Percentiles rank a stretch among this genome's conserved stretches.
Evolutionary conservation across 257 asterid species (phyloP).

Genomic region (Scutellaria baicalensis): DNA sequence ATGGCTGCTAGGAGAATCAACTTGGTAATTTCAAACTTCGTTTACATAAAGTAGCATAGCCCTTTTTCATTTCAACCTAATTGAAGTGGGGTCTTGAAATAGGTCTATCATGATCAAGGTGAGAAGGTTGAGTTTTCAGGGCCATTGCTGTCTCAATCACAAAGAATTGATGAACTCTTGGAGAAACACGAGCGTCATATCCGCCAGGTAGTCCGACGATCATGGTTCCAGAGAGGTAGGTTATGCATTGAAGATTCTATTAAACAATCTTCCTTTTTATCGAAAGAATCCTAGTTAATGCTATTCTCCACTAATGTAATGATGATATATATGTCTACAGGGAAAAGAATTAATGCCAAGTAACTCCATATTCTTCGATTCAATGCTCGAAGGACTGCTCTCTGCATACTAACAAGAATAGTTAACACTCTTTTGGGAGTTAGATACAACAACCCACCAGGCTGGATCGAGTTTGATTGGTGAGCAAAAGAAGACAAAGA

Average conservation of each 20-base stretch:
- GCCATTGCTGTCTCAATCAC: conserved; percentile 76
- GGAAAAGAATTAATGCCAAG: too few relatives aligned
- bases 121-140: conserved; percentile 96
- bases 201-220: conserved; percentile 84
- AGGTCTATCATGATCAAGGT: conserved; percentile 73
- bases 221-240: conserved; percentile 92
- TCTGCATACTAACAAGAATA: conserved; percentile 9
- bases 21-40: conserved; percentile 34
- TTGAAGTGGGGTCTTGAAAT: conserved; percentile 25
- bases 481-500: neutral
- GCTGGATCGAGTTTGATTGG: neutral
- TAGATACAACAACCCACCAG: neutral
- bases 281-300: neutral
- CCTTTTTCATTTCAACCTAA: conserved; percentile 1
- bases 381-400: conserved; percentile 5
- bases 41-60: neutral
- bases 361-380: too few relatives aligned
- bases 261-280: neutral
- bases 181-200: conserved; percentile 86
- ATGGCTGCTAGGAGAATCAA: conserved; percentile 49
- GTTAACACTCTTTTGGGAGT: neutral
- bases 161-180: conserved; percentile 71
- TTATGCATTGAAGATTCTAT: neutral
- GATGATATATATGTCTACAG: too few relatives aligned
- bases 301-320: too few relatives aligned